Base-by-base conservation (phyloP, 495 filamentous ascomycete species). In the Trichoderma virens region DNA sequence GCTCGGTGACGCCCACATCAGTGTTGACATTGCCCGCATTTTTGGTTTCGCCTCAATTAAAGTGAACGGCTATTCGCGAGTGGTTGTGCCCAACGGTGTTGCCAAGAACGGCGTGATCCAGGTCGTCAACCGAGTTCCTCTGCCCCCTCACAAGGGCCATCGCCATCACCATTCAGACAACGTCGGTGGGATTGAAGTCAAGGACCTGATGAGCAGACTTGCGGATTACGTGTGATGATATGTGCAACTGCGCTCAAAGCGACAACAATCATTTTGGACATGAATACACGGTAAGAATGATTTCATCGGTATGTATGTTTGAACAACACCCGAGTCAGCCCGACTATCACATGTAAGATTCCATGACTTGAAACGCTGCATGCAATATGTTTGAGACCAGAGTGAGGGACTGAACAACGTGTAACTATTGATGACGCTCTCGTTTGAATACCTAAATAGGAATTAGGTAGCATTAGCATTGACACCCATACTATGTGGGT, bases 31-130 rank as follows among this genome's bases (percentile, higher is more conserved):
- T 63, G 74, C 74, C 11, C 76, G 83, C 38, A 86, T 78, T 63
- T 85, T 80, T 25, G 77, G 82, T 23, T 84, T 85, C 62, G 80
- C 88, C 64, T 78, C 64, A 13, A 85, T 93, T 41, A 83, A 81
- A 75, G 76, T 93, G 64, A 91, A 93, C 74, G 88, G 85, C 27
- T 86, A 83, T 66, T 72, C 75, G 3, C 72, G 68, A 8, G 85
- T 92, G 9, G 74, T 75, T 1, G 70, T 87, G 20, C 74, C 83
- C 67, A 89, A 93, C 72, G 85, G 80, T 5, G 70, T 90, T 61
- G 85, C 83, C 0, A 79, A 75, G 60, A 86, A 93, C 74, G 90
- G 90, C 47, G 87, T 89, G 38, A 78, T 92, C 47, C 90, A 93
- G 64, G 84, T 90, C 59, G 75, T 91, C 23, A 77, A 79, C 62